Conservation (phyloP, 2,329 filamentous ascomycete genomes). For the Corniculantispora saksenae region DNA sequence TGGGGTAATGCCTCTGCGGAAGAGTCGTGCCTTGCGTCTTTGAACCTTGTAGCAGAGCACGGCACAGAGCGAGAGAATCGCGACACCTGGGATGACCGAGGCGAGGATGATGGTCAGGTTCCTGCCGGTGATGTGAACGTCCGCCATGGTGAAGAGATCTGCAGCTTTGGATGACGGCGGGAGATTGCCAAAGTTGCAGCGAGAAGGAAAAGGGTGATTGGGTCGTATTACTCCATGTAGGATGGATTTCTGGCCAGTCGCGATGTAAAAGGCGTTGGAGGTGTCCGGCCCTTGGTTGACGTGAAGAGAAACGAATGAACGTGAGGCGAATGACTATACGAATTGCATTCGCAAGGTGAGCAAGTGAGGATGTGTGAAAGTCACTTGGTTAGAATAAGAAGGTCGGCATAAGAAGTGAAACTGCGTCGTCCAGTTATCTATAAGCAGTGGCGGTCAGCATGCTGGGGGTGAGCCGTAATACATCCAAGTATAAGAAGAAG, state of each 20-base stretch:
- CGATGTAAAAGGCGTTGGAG: background rate
- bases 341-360: background rate
- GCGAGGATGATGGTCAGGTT: conserved; percentile 52
- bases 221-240: conserved; percentile 4
- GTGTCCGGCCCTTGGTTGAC: background rate
- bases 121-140: background rate
- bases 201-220: background rate
- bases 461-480: background rate
- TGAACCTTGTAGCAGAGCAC: conserved; percentile 42
- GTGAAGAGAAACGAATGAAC: background rate
- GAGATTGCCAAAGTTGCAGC: background rate
- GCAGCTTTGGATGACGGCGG: background rate
- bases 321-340: background rate
- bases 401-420: background rate
- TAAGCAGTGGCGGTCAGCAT: conserved; percentile 12
- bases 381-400: background rate
- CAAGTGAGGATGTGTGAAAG: background rate
- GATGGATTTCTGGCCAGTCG: background rate
- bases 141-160: conserved; percentile 12
- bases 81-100: conserved; percentile 48
- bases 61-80: conserved; percentile 36
- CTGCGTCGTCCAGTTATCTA: conserved; percentile 4
- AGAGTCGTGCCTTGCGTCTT: conserved; percentile 44
- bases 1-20: conserved; percentile 58
- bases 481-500: background rate